Evolutionary conservation across 1,284 basidiomycete species (phyloP).

Genomic region (Ceratobasidium sp.): DNA sequence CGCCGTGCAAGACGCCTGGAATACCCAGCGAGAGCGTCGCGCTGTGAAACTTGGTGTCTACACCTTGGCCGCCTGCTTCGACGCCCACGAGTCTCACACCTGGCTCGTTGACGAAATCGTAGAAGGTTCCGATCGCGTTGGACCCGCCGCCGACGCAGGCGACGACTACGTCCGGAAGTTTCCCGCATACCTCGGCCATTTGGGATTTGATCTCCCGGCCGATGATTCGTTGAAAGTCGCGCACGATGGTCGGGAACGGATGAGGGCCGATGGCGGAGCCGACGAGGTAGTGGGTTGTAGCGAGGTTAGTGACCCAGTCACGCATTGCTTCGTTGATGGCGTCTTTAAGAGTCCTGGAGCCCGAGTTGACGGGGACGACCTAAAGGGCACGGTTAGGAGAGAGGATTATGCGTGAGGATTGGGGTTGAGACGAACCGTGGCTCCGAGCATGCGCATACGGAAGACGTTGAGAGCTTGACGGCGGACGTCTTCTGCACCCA

Average conservation of each 20-base stretch:
- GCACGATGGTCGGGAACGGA: slow-evolving; percentile 98
- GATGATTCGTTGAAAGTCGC: slow-evolving; percentile 98
- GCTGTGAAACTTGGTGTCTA: slow-evolving; percentile 88
- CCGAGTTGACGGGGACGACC: slow-evolving; percentile 95
- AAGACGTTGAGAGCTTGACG: slow-evolving; percentile 97
- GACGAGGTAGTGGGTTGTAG: slow-evolving; percentile 95
- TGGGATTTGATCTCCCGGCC: slow-evolving; percentile 95
- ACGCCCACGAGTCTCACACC: slow-evolving; percentile 88
- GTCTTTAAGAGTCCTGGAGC: slow-evolving; percentile 96
- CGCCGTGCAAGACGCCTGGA: slow-evolving; percentile 96
- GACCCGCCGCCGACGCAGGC: slow-evolving; percentile 98
- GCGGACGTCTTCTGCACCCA: slow-evolving; percentile 98
- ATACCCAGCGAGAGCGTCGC: slow-evolving; percentile 92
- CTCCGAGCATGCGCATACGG: slow-evolving; percentile 97
- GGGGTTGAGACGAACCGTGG: slow-evolving; percentile 68
- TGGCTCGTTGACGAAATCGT: slow-evolving; percentile 91
- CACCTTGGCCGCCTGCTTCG: slow-evolving; percentile 96
- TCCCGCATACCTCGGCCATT: slow-evolving; percentile 78
- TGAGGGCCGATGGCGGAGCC: slow-evolving; percentile 98
- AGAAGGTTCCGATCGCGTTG: slow-evolving; percentile 98
- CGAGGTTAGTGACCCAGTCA: slow-evolving; percentile 98
- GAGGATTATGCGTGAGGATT: background rate
- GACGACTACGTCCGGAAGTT: slow-evolving; percentile 93
- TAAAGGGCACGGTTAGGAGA: slow-evolving; percentile 53
- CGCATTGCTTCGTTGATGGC: slow-evolving; percentile 97